A percentile compares a stretch with the other conserved stretches of the same genome.
Evolutionary conservation across 768 basidiomycete genomes (phyloP).

Genomic region (Gymnopilus dilepis): DNA sequence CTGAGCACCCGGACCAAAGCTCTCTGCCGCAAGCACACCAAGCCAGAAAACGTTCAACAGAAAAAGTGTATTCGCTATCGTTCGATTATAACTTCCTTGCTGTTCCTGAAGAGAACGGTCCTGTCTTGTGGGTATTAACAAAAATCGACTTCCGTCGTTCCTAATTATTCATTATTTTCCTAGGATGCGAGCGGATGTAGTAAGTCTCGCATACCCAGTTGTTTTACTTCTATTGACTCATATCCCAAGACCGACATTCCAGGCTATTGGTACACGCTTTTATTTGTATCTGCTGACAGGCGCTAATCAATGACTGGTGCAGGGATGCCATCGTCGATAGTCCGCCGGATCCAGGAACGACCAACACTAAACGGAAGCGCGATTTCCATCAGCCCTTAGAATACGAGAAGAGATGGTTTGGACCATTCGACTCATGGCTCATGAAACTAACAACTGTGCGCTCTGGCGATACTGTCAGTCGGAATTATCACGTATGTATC

Average conservation of each 20-base stretch:
- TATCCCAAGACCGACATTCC: conserved; percentile 4
- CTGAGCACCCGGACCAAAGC: conserved; percentile 23
- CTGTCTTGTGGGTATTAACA: conserved; percentile 2
- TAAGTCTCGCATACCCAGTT: not conserved
- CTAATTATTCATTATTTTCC: not conserved
- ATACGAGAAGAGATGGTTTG: conserved; percentile 15
- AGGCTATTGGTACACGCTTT: conserved; percentile 9
- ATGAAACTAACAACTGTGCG: conserved; percentile 10
- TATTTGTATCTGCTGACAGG: not conserved
- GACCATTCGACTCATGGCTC: conserved; percentile 13
- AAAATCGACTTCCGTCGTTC: not conserved
- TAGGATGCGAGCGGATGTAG: conserved; percentile 14
- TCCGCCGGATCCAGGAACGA: conserved; percentile 10
- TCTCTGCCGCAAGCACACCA: conserved; percentile 16
- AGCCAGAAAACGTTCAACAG: conserved; percentile 4
- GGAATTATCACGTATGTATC: conserved; percentile 11
- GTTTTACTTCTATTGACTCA: not conserved
- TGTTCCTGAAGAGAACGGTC: conserved; percentile 10
- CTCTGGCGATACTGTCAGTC: conserved; percentile 8
- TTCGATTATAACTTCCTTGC: conserved; percentile 12
- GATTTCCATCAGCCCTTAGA: conserved; percentile 7
- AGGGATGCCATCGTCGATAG: conserved; percentile 12
- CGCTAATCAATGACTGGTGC: not conserved
- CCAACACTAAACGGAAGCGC: conserved; percentile 2
- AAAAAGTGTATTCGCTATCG: conserved; percentile 11